Evolutionary conservation across 2,329 filamentous ascomycete species (phyloP).

Genomic region (Zarea fungicola): DNA sequence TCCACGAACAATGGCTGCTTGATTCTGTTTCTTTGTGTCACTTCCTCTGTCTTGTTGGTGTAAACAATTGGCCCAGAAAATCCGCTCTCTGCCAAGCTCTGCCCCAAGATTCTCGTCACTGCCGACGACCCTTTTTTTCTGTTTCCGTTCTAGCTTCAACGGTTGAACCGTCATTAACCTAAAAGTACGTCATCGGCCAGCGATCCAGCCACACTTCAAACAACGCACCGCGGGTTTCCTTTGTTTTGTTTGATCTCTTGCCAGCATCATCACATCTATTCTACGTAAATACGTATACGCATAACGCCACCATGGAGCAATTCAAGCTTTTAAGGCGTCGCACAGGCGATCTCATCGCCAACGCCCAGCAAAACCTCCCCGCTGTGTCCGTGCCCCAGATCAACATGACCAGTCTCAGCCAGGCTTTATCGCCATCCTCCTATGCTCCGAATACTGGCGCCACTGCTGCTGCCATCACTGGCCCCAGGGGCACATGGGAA

Average conservation of each 20-base stretch:
- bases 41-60: no score
- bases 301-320: constrained; percentile 40
- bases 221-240: no score
- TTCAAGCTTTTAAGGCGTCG: constrained; percentile 50
- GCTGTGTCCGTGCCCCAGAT: constrained; percentile 25
- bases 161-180: no score
- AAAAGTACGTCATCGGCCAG: no score
- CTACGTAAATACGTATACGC: background rate
- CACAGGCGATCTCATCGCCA: constrained; percentile 48
- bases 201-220: background rate
- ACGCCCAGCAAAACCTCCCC: constrained; percentile 43
- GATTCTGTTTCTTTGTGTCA: no score
- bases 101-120: no score
- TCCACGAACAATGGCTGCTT: no score
- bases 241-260: no score
- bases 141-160: no score
- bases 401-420: background rate
- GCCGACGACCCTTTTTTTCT: no score
- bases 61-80: no score
- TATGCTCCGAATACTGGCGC: constrained; percentile 20
- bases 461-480: constrained; percentile 25
- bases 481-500: constrained; percentile 53
- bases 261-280: background rate
- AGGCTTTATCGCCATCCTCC: constrained; percentile 5
- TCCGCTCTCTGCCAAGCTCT: no score